Base-by-base conservation (phyloP, 495 filamentous ascomycete genomes). In the Xylaria cubensis region DNA sequence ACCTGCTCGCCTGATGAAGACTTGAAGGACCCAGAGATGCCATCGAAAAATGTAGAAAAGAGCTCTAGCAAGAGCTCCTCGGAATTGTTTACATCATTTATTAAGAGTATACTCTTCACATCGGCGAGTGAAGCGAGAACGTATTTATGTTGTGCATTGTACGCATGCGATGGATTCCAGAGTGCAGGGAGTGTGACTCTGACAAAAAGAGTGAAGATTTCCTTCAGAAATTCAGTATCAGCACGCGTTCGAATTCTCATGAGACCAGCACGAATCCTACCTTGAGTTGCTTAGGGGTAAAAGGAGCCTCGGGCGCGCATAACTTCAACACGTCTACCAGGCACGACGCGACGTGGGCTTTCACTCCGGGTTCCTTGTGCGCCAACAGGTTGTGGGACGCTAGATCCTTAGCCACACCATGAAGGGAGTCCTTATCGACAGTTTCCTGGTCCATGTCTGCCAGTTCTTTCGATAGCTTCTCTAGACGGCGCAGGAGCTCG, bases 281-380 rank as follows among this genome's bases (percentile, higher is more conserved):
- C 92, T 96, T 97, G 39, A 99, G 85, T 82, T 98, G 95, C 64
- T 90, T 88, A 39, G 86, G 89, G 12, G 94, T 97, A 82, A 97
- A 98, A 13, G 96, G 96, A 81, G 96, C 96, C 88, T 98, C 91
- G 5, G 96, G 96, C 41, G 96, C 96, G 84, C 94, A 97, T 36
- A 99, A 86, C 75, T 93, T 89, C 80, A 99, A 88, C 68, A 99
- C 93, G 79, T 99, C 97, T 53, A 97, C 94, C 74, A 98, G 85
- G 79, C 94, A 98, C 78, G 92, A 93, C 15, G 93, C 91, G 51
- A 92, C 89, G 85, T 91, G 97, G 21, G 97, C 96, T 73, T 91
- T 90, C 32, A 99, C 95, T 15, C 96, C 96, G 69, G 89, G 91
- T 79, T 99, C 97, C 83, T 97, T 97, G 80, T 99, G 97, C 58